Base-by-base conservation (phyloP, 2,329 filamentous ascomycete genomes). In the Colletotrichum sp. region DNA sequence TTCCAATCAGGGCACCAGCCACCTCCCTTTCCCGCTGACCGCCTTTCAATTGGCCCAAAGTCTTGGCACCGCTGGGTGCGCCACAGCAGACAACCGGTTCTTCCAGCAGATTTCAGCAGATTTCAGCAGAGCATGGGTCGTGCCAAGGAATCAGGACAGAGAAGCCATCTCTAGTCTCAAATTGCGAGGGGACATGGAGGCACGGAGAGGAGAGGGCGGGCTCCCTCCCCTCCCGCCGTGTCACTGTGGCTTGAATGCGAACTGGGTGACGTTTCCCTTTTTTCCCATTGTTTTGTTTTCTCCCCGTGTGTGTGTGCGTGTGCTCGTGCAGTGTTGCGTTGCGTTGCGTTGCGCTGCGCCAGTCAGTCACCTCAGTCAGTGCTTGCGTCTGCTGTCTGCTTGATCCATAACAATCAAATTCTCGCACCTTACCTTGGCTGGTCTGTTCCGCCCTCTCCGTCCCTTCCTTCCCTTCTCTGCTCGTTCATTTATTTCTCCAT, bases 391-490 rank as follows among this genome's bases (percentile, higher is more conserved):
- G 22, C 18, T 67, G 27, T 25, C 22, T 27, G 34, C 43, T 62
- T 70, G 43, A 16, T 65, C 56, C 65, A 39, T 62, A 73, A 74
- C 66, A 70, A 73, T 73, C 70, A 62, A 74, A 69, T 58, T 70
- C 71, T 55, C 71, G 30, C 56, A 55, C 56, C 32, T 58, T 13
- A 36, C 34, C 27, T 39, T 39, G 15, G 43, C 43, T 52, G 43
- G 43, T 22, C 43, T 52, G 43, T 52, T 52, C 43, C 43, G 43
- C 43, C 43, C n/a, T 52, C 43, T 52, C 43, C 43, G 43, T 52
- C 39, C 39, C 18, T 48, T 52, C 43, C 27, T 58, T 25, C 55
- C 55, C 16, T 15, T 66, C 27, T 34, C 28, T 52, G 39, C 28
- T 6, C 18, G 16, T 22, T 25, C 16, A 43, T 43, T 10, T 43